These are phyloP conservation scores for Vinca major DNA, from an alignment of 305 asterid species.

Conservation along the genomic window DNA sequence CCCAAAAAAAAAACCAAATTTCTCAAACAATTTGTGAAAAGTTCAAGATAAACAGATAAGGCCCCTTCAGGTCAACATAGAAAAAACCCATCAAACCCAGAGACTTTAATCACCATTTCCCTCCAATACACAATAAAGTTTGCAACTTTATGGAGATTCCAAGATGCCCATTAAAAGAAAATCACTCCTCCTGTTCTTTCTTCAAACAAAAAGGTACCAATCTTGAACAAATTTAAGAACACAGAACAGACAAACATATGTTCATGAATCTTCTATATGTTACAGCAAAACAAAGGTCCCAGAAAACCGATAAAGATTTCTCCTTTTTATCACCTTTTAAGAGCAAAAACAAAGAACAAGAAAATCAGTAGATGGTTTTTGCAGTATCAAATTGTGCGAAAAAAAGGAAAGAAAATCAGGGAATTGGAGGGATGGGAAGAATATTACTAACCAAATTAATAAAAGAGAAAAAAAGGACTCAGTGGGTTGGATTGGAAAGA, in stretches of 20 bases:
- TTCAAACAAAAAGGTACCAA: slow-evolving; percentile 23
- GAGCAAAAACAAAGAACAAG: background rate
- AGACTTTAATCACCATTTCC: slow-evolving; percentile 18
- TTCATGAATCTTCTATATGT: background rate
- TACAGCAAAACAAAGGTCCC: background rate
- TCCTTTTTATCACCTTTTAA: slow-evolving; percentile 19
- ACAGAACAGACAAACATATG: slow-evolving; percentile 5
- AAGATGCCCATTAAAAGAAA: slow-evolving; percentile 21
- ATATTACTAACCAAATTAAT: background rate
- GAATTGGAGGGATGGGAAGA: background rate
- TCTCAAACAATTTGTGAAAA: slow-evolving; percentile 19
- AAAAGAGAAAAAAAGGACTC: slow-evolving; percentile 19
- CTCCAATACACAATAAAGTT: slow-evolving; percentile 18
- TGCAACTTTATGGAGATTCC: slow-evolving; percentile 22
- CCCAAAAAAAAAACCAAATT: slow-evolving; percentile 21
- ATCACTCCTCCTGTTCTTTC: slow-evolving; percentile 12
- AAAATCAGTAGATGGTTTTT: slow-evolving; percentile 10
- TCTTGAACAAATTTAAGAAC: slow-evolving; percentile 20
- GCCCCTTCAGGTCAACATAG: slow-evolving; percentile 34
- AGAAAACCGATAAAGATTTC: slow-evolving; percentile 12
- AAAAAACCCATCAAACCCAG: slow-evolving; percentile 24
- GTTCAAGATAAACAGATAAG: slow-evolving; percentile 24
- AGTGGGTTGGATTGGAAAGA: slow-evolving; percentile 21
- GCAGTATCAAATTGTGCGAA: background rate
- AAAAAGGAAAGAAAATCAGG: background rate